Percentiles rank a stretch among this genome's conserved stretches.
Conservation (phyloP, 148 eudicot species). For the Vaccinium myrtillus region DNA sequence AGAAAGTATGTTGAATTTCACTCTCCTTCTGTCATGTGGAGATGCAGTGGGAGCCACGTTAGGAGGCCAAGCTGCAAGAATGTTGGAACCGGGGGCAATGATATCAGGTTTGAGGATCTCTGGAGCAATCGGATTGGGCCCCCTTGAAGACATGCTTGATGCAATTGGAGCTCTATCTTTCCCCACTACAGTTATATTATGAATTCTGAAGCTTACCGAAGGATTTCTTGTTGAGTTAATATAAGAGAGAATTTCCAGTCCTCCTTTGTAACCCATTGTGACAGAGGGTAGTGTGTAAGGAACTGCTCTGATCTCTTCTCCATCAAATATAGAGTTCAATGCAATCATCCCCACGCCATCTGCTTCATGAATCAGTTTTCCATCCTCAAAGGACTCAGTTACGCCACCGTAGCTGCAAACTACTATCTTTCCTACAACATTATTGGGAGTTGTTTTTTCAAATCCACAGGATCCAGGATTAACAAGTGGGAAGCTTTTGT, state of each 20-base stretch:
- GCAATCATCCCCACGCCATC: constrained; percentile 9
- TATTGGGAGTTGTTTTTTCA: not conserved
- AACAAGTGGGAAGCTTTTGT: not conserved
- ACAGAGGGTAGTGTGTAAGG: constrained; percentile 13
- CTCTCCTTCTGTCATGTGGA: not conserved
- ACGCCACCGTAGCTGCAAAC: constrained; percentile 1
- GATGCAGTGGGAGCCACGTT: not conserved
- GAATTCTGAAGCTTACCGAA: not conserved
- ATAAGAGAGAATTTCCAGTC: constrained; percentile 13
- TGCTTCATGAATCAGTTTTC: not conserved
- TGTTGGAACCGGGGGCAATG: constrained; percentile 9
- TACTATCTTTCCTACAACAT: constrained; percentile 5
- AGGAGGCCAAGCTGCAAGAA: constrained; percentile 15
- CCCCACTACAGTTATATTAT: constrained; percentile 7
- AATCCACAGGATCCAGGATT: not conserved
- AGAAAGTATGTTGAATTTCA: constrained; percentile 4
- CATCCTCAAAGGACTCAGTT: not conserved
- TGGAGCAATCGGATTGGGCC: constrained; percentile 3
- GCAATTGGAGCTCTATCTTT: constrained; percentile 10
- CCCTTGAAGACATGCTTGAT: constrained; percentile 10
- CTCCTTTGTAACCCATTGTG: constrained; percentile 8
- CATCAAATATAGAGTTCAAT: not conserved
- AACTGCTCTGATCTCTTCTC: not conserved
- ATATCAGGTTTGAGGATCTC: not conserved
- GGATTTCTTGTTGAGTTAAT: constrained; percentile 5